phyloP scores from a whole-genome alignment of 2,329 filamentous ascomycete species.

The Beauveria medogensis region DNA sequence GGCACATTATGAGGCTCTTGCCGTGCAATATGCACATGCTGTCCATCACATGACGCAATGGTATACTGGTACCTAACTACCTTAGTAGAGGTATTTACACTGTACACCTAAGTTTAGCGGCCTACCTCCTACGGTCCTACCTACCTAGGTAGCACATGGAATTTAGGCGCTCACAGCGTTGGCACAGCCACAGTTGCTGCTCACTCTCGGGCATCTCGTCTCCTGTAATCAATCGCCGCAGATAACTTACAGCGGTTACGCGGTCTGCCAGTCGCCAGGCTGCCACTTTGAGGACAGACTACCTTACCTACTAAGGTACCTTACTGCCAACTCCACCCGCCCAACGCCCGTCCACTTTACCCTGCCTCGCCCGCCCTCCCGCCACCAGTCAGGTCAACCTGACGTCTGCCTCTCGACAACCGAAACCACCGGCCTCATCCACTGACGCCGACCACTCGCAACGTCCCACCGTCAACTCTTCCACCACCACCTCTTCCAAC shows the following conservation, averaged over 20 bases:
- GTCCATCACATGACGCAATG: background rate
- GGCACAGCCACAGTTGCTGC: background rate
- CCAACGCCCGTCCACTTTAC: conserved; percentile 1
- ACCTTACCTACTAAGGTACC: too few species aligned
- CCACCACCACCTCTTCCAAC: background rate
- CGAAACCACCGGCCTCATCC: conserved; percentile 5
- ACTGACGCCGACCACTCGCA: conserved; percentile 1
- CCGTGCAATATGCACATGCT: background rate
- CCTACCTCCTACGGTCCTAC: too few species aligned
- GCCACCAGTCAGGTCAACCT: conserved; percentile 9
- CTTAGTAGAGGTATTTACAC: too few species aligned
- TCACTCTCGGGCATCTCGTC: too few species aligned
- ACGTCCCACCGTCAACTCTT: conserved; percentile 10
- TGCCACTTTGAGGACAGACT: too few species aligned
- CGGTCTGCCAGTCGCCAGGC: too few species aligned
- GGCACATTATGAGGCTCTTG: background rate
- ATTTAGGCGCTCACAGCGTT: background rate
- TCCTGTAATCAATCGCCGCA: too few species aligned
- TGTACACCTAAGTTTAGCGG: too few species aligned
- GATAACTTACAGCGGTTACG: too few species aligned
- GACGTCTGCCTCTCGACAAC: conserved; percentile 5
- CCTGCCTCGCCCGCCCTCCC: background rate
- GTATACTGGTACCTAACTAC: background rate
- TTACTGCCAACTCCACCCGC: background rate
- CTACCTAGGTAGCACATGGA: background rate